Percentiles rank a stretch among this genome's conserved stretches.
Evolutionary conservation across 306 rosid species (phyloP).

Genomic region (Prunus mume): DNA sequence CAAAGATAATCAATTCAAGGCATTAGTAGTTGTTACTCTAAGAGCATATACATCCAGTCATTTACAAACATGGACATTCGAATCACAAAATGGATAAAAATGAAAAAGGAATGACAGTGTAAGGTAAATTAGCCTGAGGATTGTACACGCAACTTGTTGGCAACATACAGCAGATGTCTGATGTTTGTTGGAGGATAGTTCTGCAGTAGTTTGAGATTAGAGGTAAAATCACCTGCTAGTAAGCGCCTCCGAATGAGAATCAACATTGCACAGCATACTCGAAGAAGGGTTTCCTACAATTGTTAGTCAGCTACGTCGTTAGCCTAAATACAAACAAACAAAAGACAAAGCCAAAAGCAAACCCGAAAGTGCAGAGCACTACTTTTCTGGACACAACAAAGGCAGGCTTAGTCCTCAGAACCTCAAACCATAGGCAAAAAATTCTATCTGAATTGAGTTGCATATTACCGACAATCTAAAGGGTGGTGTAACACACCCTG

Average conservation of each 20-base stretch:
- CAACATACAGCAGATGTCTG: conserved; percentile 94
- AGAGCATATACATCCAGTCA: conserved; percentile 49
- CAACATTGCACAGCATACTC: conserved; percentile 97
- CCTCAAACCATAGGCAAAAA: conserved; percentile 3
- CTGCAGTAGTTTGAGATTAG: conserved; percentile 93
- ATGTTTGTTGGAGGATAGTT: conserved; percentile 86
- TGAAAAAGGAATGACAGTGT: neutral
- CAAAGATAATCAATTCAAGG: neutral
- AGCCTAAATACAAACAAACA: neutral
- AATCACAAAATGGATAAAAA: conserved; percentile 20
- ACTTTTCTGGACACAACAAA: neutral
- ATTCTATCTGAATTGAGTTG: neutral
- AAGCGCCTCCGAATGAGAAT: conserved; percentile 84
- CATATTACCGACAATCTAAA: neutral
- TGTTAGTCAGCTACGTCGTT: neutral
- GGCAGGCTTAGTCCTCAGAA: neutral
- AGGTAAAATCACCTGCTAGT: conserved; percentile 96
- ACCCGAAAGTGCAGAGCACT: neutral
- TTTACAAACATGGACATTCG: conserved; percentile 40
- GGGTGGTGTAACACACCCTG: neutral
- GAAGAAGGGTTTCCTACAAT: conserved; percentile 85
- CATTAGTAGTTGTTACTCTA: conserved; percentile 22
- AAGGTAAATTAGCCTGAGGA: conserved; percentile 37
- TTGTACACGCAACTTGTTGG: conserved; percentile 87
- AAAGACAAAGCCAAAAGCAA: neutral